phyloP scores from a whole-genome alignment of 1,139 yeast genomes.

The Entelexis paramagnoliae region DNA sequence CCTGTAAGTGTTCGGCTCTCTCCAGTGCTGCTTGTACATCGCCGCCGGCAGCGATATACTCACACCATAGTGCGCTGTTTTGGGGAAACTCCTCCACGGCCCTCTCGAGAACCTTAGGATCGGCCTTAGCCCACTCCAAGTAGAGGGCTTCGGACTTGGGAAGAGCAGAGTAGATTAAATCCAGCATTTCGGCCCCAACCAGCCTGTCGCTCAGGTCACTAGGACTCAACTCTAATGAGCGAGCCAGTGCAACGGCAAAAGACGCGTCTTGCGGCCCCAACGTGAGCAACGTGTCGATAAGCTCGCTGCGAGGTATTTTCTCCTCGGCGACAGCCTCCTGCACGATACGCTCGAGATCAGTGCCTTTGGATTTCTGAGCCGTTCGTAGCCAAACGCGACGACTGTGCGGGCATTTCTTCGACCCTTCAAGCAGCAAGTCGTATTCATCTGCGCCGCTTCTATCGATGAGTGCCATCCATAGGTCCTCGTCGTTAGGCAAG shows the following conservation, averaged over 20 bases:
- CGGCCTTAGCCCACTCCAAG: background rate
- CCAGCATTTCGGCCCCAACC: background rate
- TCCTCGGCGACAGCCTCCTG: background rate
- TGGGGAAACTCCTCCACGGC: constrained; percentile 8
- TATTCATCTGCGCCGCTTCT: background rate
- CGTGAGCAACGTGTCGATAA: background rate
- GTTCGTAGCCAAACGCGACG: background rate
- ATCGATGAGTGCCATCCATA: constrained; percentile 3
- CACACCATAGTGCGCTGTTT: background rate
- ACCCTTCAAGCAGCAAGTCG: background rate
- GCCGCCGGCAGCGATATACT: constrained; percentile 1
- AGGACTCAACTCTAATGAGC: background rate
- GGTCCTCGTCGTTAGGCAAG: constrained; percentile 1
- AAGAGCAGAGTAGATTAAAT: background rate
- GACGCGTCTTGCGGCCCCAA: background rate
- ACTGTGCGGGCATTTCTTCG: background rate
- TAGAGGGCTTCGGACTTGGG: background rate
- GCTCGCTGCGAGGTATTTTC: background rate
- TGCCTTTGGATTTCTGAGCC: background rate
- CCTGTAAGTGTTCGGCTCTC: background rate
- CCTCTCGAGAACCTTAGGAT: background rate
- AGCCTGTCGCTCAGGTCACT: background rate
- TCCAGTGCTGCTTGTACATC: background rate
- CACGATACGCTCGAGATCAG: background rate
- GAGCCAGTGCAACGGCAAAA: background rate